Evolutionary conservation across 768 basidiomycete genomes (phyloP).

Genomic region (Mycena leptocephala): DNA sequence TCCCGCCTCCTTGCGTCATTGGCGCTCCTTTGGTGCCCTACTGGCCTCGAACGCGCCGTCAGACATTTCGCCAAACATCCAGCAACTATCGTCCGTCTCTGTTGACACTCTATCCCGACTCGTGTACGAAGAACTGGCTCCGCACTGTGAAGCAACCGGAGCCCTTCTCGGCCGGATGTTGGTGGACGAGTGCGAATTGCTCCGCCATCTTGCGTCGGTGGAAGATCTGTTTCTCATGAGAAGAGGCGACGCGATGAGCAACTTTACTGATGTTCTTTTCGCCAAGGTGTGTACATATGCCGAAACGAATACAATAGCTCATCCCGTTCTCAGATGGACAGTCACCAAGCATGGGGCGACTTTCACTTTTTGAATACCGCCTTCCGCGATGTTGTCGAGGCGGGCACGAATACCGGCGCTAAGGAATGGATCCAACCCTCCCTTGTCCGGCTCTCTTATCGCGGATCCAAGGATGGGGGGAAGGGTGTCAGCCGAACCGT

Average conservation of each 20-base stretch:
- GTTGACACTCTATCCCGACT: conserved; percentile 73
- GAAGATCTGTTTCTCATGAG: conserved; percentile 85
- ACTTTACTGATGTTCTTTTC: conserved; percentile 83
- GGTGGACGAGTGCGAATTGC: conserved; percentile 77
- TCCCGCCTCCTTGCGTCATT: conserved; percentile 44
- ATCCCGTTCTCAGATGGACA: conserved; percentile 73
- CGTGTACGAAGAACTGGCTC: conserved; percentile 76
- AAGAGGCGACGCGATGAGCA: conserved; percentile 82
- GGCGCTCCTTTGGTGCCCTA: conserved; percentile 62
- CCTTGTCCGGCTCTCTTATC: conserved; percentile 81
- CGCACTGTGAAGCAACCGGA: conserved; percentile 69
- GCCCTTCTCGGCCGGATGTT: conserved; percentile 70
- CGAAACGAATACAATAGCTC: not conserved
- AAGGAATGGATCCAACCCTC: conserved; percentile 76
- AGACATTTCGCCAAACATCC: not conserved
- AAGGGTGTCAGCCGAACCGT: conserved; percentile 68
- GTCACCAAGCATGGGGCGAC: conserved; percentile 80
- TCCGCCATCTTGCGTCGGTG: conserved; percentile 73
- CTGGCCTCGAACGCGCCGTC: conserved; percentile 47
- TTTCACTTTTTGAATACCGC: conserved; percentile 89
- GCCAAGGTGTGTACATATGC: conserved; percentile 66
- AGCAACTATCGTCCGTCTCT: conserved; percentile 64
- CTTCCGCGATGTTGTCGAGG: conserved; percentile 77
- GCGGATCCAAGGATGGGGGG: conserved; percentile 65
- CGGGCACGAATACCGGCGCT: conserved; percentile 55